Base-by-base conservation (phyloP, 139 green algal genomes). In the Dunaliella primolecta region DNA sequence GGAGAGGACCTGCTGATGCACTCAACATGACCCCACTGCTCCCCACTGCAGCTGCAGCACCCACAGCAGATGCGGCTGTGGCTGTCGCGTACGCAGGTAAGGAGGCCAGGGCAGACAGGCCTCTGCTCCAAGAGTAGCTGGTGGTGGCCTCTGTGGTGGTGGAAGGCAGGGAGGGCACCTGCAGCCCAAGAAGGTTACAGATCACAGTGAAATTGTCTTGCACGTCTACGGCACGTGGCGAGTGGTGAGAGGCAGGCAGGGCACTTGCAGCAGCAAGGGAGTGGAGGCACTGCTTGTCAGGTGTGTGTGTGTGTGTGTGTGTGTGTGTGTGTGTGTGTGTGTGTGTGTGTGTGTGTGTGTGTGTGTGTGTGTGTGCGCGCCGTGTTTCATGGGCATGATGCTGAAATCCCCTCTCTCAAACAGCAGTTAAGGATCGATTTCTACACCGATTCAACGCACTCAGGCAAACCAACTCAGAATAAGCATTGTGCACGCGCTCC, bases 91-190 rank as follows among this genome's bases (percentile, higher is more conserved):
- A 36, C 29, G 72, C 72, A 33, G 72, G 29, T 20, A 78, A 20
- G 24, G 29, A 33, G 24, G 72, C 72, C 15, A 33, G 72, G 11
- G 72, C 72, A 78, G n/a, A 32, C 11, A 78, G 72, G n/a, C 72
- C 72, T 15, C 46, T 64, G 46, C 46, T 64, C 46, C 46, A 64
- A 7, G 46, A 64, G 46, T 25, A 64, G 1, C 81, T 38, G 38
- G 82, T 85, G 27, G 79, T 83, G 25, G 79, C 79, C 21, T 83
- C 79, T 3, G 79, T 35, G 2, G 79, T 83, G 38, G 80, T 83
- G 38, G 80, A 30, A 7, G 83, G 83, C 7, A 86, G 75, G 1
- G 87, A 90, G 0, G 90, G 90, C 56, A 90, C 83, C 15, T 91
- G 79, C 46, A 77, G n/a, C 11, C 30, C 15, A 29, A 29, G 70